Percentiles rank a stretch among this genome's conserved stretches.
Conservation (phyloP, 2,329 filamentous ascomycete genomes). For the Thermomyces lanuginosus region DNA sequence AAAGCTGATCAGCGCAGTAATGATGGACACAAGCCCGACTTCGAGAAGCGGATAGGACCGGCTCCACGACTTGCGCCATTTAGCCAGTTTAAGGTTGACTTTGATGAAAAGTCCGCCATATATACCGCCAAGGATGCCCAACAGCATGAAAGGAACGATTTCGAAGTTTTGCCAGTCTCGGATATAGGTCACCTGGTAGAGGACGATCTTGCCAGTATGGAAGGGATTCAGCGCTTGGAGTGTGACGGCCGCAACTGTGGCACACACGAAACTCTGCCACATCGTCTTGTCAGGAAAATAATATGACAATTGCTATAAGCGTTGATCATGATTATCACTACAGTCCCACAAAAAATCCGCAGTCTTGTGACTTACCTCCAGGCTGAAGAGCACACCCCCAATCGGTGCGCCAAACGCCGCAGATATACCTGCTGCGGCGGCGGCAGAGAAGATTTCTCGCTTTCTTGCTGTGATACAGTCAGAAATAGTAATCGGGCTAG, state of each 20-base stretch:
- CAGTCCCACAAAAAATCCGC: no score
- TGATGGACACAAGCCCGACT: slow-evolving; percentile 58
- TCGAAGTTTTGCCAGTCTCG: slow-evolving; percentile 90
- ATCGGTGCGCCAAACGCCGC: slow-evolving; percentile 91
- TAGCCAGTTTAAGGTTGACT: slow-evolving; percentile 71
- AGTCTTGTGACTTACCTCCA: slow-evolving; percentile 57
- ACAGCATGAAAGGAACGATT: slow-evolving; percentile 66
- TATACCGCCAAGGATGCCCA: slow-evolving; percentile 80
- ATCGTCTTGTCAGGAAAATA: slow-evolving; percentile 99
- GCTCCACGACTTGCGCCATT: slow-evolving; percentile 57
- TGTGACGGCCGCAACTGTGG: slow-evolving; percentile 94
- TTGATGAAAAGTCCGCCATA: slow-evolving; percentile 94
- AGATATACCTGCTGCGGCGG: slow-evolving; percentile 80
- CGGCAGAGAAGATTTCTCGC: slow-evolving; percentile 80
- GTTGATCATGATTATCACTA: no score
- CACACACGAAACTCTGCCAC: slow-evolving; percentile 99
- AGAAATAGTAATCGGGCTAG: slow-evolving; percentile 9
- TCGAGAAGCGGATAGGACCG: slow-evolving; percentile 62
- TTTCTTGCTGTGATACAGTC: slow-evolving; percentile 64
- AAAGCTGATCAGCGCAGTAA: slow-evolving; percentile 84
- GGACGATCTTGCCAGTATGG: slow-evolving; percentile 80
- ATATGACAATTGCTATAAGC: slow-evolving; percentile 65
- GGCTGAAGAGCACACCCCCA: slow-evolving; percentile 82
- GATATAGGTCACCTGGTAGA: slow-evolving; percentile 91
- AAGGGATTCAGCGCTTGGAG: slow-evolving; percentile 89